Percentiles rank a stretch among this genome's conserved stretches.
These are phyloP conservation scores for Allium fistulosum DNA, from an alignment of 106 monocot genomes.

Conservation along the genomic window DNA sequence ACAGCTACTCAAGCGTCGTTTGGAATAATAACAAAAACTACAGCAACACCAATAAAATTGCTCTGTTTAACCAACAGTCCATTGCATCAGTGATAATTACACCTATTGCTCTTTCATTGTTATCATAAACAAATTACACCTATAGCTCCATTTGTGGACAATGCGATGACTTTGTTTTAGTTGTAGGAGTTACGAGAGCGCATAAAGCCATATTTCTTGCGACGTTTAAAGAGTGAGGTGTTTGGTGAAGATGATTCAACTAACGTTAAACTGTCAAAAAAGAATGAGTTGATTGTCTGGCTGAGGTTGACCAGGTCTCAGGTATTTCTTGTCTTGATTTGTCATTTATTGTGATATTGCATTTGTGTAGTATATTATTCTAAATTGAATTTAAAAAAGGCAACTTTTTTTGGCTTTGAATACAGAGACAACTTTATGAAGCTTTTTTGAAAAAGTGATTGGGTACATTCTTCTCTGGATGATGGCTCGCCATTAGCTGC, in stretches of 20 bases:
- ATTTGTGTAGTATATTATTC: too few relatives aligned
- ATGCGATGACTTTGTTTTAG: background rate
- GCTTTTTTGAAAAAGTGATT: slow-evolving; percentile 91
- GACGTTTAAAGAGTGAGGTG: slow-evolving; percentile 91
- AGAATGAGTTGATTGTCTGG: slow-evolving; percentile 95
- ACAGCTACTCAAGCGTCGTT: too few relatives aligned
- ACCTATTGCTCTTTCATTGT: too few relatives aligned
- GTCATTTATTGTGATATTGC: background rate
- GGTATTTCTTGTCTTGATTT: slow-evolving; percentile 28
- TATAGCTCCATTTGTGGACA: too few relatives aligned
- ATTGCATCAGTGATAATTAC: background rate
- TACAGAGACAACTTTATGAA: slow-evolving; percentile 96
- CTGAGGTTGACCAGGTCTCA: slow-evolving; percentile 68
- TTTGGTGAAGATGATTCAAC: slow-evolving; percentile 37
- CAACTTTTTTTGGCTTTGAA: background rate
- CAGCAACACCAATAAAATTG: too few relatives aligned
- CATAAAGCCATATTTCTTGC: slow-evolving; percentile 91
- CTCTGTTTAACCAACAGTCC: too few relatives aligned
- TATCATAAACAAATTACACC: too few relatives aligned
- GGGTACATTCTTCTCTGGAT: slow-evolving; percentile 51
- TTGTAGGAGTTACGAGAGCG: slow-evolving; percentile 76
- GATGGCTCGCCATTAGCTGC: slow-evolving; percentile 89
- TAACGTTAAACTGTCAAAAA: slow-evolving; percentile 53
- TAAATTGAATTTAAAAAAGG: background rate
- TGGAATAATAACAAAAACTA: too few relatives aligned